Evolutionary conservation across 2,329 filamentous ascomycete species (phyloP).

Genomic region (Pseudogymnoascus sp.): DNA sequence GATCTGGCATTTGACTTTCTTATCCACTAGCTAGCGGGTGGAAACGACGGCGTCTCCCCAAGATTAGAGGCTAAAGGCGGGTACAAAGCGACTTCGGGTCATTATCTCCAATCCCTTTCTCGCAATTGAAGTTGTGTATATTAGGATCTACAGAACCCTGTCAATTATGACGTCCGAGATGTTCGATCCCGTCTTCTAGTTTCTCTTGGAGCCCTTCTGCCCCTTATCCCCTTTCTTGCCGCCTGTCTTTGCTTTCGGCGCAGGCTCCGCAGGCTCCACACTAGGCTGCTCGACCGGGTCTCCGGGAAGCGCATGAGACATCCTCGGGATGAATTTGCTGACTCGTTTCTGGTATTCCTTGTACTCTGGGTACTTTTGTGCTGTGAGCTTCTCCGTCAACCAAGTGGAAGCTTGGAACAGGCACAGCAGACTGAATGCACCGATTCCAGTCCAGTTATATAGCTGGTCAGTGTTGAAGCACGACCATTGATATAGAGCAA

Average conservation of each 20-base stretch:
- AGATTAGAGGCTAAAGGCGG: slow-evolving; percentile 5
- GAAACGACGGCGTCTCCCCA: background rate
- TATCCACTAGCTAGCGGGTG: slow-evolving; percentile 8
- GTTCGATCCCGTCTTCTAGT: background rate
- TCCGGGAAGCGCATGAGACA: slow-evolving; percentile 12
- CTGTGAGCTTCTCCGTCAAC: slow-evolving; percentile 76
- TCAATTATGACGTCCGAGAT: slow-evolving; percentile 5
- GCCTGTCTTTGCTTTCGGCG: background rate
- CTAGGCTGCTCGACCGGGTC: background rate
- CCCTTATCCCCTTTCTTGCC: background rate
- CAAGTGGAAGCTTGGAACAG: slow-evolving; percentile 86
- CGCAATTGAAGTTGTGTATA: slow-evolving; percentile 1
- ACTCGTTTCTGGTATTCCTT: slow-evolving; percentile 74
- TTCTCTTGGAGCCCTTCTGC: slow-evolving; percentile 8
- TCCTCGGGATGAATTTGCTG: slow-evolving; percentile 68
- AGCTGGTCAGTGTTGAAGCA: slow-evolving; percentile 64
- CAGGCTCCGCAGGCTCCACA: background rate
- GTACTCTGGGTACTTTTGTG: slow-evolving; percentile 84
- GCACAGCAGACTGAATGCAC: slow-evolving; percentile 61
- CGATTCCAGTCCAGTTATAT: slow-evolving; percentile 72
- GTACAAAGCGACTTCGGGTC: background rate
- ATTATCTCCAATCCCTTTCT: background rate
- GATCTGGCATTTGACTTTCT: slow-evolving; percentile 4
- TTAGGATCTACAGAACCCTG: slow-evolving; percentile 7
- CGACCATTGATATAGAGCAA: slow-evolving; percentile 80